phyloP scores from a whole-genome alignment of 352 stramenopile species.

The Phytophthora aleatoria region DNA sequence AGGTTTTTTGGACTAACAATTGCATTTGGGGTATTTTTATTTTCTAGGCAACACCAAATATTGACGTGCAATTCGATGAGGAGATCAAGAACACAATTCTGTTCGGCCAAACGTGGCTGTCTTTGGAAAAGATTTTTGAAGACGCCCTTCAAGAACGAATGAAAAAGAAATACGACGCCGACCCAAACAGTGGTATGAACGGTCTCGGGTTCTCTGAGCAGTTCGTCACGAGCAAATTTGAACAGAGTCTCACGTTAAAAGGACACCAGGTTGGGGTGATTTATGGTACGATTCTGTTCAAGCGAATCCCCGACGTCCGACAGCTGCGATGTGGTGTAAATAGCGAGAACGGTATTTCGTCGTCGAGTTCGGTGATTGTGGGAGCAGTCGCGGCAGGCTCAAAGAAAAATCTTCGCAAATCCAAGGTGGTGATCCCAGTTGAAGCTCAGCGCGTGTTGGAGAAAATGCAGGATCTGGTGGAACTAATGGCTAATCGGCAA shows the following conservation, averaged over 20 bases:
- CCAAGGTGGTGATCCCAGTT: conserved; percentile 81
- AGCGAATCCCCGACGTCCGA: conserved; percentile 87
- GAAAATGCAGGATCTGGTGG: conserved; percentile 89
- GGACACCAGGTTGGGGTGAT: conserved; percentile 88
- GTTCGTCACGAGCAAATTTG: conserved; percentile 86
- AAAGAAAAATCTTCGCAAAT: conserved; percentile 72
- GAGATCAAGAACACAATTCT: conserved; percentile 87
- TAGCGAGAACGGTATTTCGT: conserved; percentile 88
- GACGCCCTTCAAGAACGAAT: conserved; percentile 87
- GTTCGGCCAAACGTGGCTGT: conserved; percentile 90
- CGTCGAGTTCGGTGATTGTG: conserved; percentile 88
- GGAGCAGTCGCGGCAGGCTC: conserved; percentile 49
- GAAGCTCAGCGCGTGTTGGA: conserved; percentile 88
- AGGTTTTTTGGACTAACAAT: conserved; percentile 13
- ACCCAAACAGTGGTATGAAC: conserved; percentile 47
- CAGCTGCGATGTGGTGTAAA: conserved; percentile 88
- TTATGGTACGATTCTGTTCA: conserved; percentile 89
- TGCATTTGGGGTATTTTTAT: background rate
- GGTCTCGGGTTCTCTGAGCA: conserved; percentile 67
- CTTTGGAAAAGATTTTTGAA: conserved; percentile 90
- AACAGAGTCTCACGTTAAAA: conserved; percentile 87
- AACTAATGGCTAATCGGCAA: conserved; percentile 86
- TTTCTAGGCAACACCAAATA: conserved; percentile 36
- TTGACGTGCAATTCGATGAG: conserved; percentile 71
- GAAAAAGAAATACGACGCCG: conserved; percentile 72